Evolutionary conservation across 768 basidiomycete species (phyloP), one percentile per base, ranked within the genome.

Genomic region (Kwoniella heveanensis): DNA sequence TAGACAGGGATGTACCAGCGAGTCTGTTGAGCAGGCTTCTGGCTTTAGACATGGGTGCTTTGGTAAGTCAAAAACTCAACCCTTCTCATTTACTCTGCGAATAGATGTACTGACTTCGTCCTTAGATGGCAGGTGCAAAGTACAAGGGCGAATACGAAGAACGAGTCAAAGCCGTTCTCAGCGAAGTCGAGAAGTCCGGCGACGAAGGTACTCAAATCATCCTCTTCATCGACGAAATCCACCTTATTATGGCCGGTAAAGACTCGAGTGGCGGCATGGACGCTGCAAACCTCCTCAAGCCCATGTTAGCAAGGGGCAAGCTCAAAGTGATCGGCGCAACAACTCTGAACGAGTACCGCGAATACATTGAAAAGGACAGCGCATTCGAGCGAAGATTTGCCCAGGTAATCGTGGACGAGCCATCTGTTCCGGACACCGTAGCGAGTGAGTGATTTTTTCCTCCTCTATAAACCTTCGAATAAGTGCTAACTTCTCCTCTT

Each of bases 81-180:
- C 6, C 39, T 44, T 19, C 17, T 15, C 1, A 54, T 21, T n/a
- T 36, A 32, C n/a, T n/a, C n/a, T n/a, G n/a, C n/a, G n/a, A 21
- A 26, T 39, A 0, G n/a, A 39, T 24, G 19, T 17, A 26, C 54
- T 55, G 27, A 60, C 58, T 44, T 90, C 21, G 89, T 89, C 36
- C 26, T 15, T 29, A 54, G 52, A 78, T 80, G 77, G 79, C 77
- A 8, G 79, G 79, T 29, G 79, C 80, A 15, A 81, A 76, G 77
- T 93, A 92, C 83, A 94, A 93, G 77, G 95, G 89, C 53, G 92
- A 97, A 81, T 99, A 93, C 80, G 94, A 97, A 81, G 94, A 97
- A 78, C 89, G 94, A 44, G 87, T 97, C 82, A 97, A 96, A 79
- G 82, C 88, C 12, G 91, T 97, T 58, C 81, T 99, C 60, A 88